These are phyloP conservation scores for Cordyceps javanica DNA, from an alignment of 2,329 filamentous ascomycete species.

Conservation along the genomic window DNA sequence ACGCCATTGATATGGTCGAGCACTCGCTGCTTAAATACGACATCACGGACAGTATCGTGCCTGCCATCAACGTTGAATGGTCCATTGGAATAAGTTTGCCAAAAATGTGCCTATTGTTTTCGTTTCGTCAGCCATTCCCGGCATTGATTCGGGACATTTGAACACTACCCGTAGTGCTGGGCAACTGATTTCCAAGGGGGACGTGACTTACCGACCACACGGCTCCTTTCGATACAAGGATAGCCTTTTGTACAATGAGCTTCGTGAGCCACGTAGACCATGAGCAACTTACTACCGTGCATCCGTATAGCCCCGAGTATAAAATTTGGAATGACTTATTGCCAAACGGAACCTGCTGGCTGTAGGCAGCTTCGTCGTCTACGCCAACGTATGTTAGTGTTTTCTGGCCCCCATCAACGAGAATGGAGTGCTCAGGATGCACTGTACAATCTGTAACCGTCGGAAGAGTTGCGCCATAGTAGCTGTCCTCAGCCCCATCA, in stretches of 20 bases:
- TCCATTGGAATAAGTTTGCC: not conserved
- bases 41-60: not conserved
- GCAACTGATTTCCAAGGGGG: not conserved
- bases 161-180: too few relatives aligned
- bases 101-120: not conserved
- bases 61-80: not conserved
- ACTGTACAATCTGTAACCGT: too few relatives aligned
- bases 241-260: not conserved
- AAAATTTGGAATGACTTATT: not conserved
- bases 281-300: not conserved
- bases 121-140: not conserved
- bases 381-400: too few relatives aligned
- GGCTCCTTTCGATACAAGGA: not conserved
- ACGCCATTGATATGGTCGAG: not conserved
- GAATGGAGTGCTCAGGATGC: too few relatives aligned
- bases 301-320: not conserved
- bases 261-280: not conserved
- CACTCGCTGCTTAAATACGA: not conserved
- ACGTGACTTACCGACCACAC: not conserved
- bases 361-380: not conserved
- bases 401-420: too few relatives aligned
- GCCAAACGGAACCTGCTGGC: not conserved
- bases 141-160: too few relatives aligned
- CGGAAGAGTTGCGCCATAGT: too few relatives aligned
- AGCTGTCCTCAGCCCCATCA: too few relatives aligned